Percentiles rank a stretch among this genome's conserved stretches.
These are phyloP conservation scores for Solanum appendiculatum DNA, from an alignment of 257 asterid species.

Conservation along the genomic window DNA sequence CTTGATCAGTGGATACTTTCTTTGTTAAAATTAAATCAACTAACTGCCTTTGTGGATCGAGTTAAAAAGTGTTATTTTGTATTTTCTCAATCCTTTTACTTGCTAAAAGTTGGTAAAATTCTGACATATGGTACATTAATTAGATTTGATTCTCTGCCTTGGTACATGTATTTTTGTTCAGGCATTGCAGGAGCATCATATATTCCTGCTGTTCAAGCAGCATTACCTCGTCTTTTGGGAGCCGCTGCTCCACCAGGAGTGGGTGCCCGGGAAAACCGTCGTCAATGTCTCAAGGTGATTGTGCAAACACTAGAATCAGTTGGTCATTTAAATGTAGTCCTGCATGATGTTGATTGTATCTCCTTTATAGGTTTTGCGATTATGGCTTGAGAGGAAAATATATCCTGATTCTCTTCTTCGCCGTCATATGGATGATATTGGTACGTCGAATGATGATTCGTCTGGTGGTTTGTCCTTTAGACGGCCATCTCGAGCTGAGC, in stretches of 20 bases:
- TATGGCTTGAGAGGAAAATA: constrained; percentile 97
- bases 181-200: constrained; percentile 94
- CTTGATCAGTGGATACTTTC: not conserved
- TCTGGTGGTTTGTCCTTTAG: constrained; percentile 60
- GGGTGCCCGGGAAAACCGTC: constrained; percentile 88
- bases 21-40: not conserved
- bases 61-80: not conserved
- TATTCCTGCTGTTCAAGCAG: constrained; percentile 83
- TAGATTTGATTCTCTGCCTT: not conserved
- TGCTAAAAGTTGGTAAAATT: not conserved
- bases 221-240: constrained; percentile 73
- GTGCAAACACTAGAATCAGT: not conserved
- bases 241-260: constrained; percentile 92
- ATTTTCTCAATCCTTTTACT: not conserved
- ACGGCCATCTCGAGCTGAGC: constrained; percentile 89
- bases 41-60: not conserved
- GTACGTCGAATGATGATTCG: constrained; percentile 45
- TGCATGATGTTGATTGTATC: not conserved
- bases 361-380: constrained; percentile 61
- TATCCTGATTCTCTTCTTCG: constrained; percentile 80
- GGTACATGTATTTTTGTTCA: constrained; percentile 20
- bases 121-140: not conserved
- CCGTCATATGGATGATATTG: constrained; percentile 58
- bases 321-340: not conserved
- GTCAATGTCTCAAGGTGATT: constrained; percentile 88